Base-by-base conservation (phyloP, 2,329 filamentous ascomycete species). In the Alternaria longipes region DNA sequence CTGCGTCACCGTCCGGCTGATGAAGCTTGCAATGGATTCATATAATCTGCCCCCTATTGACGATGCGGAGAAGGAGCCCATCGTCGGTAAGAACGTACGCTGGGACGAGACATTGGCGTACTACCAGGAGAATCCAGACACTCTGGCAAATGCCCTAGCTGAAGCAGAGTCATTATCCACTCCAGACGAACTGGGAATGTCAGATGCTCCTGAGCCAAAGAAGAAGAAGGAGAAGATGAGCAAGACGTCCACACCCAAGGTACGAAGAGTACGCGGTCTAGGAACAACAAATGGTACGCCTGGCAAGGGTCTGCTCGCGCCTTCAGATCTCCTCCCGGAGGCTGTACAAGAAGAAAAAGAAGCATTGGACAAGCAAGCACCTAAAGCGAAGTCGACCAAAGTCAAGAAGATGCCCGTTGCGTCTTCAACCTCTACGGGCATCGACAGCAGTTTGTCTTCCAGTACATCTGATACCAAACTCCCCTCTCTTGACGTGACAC, bases 71-170 rank as follows among this genome's bases (percentile, higher is more conserved):
- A 66, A 64, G 32, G 67, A 70, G 38, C 60, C 63, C 40, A 66
- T 64, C n/a, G 60, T 68, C 6, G 72, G 68, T 16, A 75, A 70
- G 57, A 75, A 69, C 70, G 79, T 85, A 5, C 75, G 73, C 11
- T 85, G 83, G 83, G 81, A 83, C 45, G 77, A 83, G 64, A 79
- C 77, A 28, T 69, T 85, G 9, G 79, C 77, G 6, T 81, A 82
- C 58, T 84, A 80, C 63, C 81, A 81, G 46, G 80, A 82, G 60
- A 73, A 68, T 42, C 74, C 71, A 12, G 73, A 75, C 14, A 74
- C 70, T 7, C 36, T 73, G 8, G 68, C 70, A 20, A 67, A 67
- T 32, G 65, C 65, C 14, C 41, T 70, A 22, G 75, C 73, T 1
- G 74, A 78, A n/a, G 72, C 71, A 8, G 71, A 73, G 51, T 70